A percentile compares a stretch with the other conserved stretches of the same genome.
phyloP scores from a whole-genome alignment of 1,284 basidiomycete genomes.

The Sporisorium iseilematis-ciliati region DNA sequence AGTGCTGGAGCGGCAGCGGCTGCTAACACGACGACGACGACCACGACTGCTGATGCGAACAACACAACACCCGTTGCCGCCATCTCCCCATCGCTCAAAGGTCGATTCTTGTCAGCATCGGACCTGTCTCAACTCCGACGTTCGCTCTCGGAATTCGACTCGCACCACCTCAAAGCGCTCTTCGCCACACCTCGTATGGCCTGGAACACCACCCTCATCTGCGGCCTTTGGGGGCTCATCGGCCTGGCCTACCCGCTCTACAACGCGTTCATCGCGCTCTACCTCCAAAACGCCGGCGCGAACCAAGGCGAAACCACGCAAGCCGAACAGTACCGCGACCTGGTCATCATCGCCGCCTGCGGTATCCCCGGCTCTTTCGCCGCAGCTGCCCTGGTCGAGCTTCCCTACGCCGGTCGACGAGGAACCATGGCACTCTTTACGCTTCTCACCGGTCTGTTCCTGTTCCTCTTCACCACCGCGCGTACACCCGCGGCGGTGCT shows the following conservation, averaged over 20 bases:
- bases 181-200: slow-evolving; percentile 78
- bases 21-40: background rate
- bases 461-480: slow-evolving; percentile 78
- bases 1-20: background rate
- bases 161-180: slow-evolving; percentile 74
- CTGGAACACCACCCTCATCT: slow-evolving; percentile 76
- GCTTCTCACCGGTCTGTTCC: slow-evolving; percentile 77
- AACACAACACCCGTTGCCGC: slow-evolving; percentile 1
- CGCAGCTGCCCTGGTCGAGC: slow-evolving; percentile 75
- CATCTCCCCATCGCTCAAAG: slow-evolving; percentile 6
- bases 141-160: slow-evolving; percentile 43
- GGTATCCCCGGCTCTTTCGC: slow-evolving; percentile 76
- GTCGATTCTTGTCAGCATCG: slow-evolving; percentile 28
- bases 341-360: slow-evolving; percentile 76
- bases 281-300: slow-evolving; percentile 73
- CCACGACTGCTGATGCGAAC: background rate
- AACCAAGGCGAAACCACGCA: slow-evolving; percentile 68
- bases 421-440: slow-evolving; percentile 77
- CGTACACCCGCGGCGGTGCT: slow-evolving; percentile 76
- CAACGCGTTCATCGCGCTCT: slow-evolving; percentile 77
- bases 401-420: slow-evolving; percentile 76
- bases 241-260: slow-evolving; percentile 81
- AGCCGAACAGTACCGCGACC: slow-evolving; percentile 76
- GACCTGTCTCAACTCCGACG: slow-evolving; percentile 32
- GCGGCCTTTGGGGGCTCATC: slow-evolving; percentile 78